A percentile compares a stretch with the other conserved stretches of the same genome.
phyloP scores from a whole-genome alignment of 2,329 filamentous ascomycete species.

The Colletotrichum shisoi region DNA sequence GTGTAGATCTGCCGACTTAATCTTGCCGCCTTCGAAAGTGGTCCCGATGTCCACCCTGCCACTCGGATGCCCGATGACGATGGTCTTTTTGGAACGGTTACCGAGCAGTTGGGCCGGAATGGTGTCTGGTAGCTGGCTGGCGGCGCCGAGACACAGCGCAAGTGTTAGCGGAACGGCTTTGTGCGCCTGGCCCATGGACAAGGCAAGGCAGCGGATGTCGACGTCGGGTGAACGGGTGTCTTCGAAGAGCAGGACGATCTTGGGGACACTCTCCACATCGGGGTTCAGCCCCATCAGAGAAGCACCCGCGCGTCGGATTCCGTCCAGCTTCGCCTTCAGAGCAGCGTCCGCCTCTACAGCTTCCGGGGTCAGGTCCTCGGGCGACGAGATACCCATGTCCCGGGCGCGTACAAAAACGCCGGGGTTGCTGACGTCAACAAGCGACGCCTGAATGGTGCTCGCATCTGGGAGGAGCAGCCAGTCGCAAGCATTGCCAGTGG shows the following conservation, averaged over 20 bases:
- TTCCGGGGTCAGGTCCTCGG: constrained; percentile 41
- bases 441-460: constrained; percentile 46
- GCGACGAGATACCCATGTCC: constrained; percentile 44
- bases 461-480: constrained; percentile 44
- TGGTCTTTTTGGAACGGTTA: constrained; percentile 41
- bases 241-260: constrained; percentile 55
- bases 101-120: constrained; percentile 50
- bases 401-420: constrained; percentile 51
- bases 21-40: constrained; percentile 50
- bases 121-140: constrained; percentile 53
- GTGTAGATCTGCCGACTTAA: constrained; percentile 56
- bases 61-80: constrained; percentile 58
- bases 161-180: constrained; percentile 55
- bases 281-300: constrained; percentile 53
- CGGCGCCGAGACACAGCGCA: constrained; percentile 52
- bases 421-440: constrained; percentile 55
- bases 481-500: constrained; percentile 51
- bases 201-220: constrained; percentile 56
- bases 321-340: constrained; percentile 48
- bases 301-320: constrained; percentile 50
- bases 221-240: constrained; percentile 42
- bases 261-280: constrained; percentile 52
- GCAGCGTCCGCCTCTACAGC: constrained; percentile 46
- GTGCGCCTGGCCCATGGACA: constrained; percentile 58
- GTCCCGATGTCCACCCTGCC: constrained; percentile 58